Percentiles rank a stretch among this genome's conserved stretches.
phyloP scores from a whole-genome alignment of 129 eudicot genomes.

The Helianthus annuus region DNA sequence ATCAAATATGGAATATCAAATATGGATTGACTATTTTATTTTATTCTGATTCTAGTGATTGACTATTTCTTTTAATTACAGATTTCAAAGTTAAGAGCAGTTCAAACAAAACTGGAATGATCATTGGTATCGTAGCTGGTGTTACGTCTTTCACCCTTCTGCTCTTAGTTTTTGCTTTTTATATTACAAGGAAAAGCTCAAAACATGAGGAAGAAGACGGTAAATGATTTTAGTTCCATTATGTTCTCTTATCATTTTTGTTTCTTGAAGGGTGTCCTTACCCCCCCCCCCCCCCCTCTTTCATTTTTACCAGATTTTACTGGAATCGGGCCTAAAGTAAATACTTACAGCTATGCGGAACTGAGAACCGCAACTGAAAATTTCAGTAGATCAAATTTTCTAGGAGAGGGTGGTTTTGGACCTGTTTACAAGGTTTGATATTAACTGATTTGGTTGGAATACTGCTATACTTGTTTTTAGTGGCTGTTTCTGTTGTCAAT shows the following conservation, averaged over 20 bases:
- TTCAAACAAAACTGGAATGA: constrained; percentile 46
- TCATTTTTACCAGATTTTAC: constrained; percentile 32
- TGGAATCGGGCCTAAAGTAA: constrained; percentile 47
- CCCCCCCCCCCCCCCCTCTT: not conserved
- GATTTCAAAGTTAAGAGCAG: constrained; percentile 27
- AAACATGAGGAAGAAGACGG: constrained; percentile 43
- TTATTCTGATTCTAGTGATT: constrained; percentile 6
- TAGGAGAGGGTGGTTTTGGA: constrained; percentile 89
- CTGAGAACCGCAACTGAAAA: constrained; percentile 59
- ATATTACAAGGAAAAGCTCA: constrained; percentile 36
- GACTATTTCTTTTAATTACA: not conserved
- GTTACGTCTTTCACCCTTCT: constrained; percentile 35
- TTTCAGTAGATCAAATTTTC: constrained; percentile 58
- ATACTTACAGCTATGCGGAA: constrained; percentile 50
- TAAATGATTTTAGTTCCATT: constrained; percentile 19
- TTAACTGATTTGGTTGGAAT: not conserved
- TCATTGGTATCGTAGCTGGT: constrained; percentile 40
- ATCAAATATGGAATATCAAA: constrained; percentile 24
- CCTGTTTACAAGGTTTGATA: constrained; percentile 59
- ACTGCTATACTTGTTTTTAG: not conserved
- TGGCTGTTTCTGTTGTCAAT: not conserved
- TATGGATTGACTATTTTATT: not conserved
- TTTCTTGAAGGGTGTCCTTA: constrained; percentile 15
- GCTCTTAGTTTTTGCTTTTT: constrained; percentile 28
- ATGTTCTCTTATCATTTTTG: constrained; percentile 8